phyloP scores from a whole-genome alignment of 768 basidiomycete genomes.

The Thelephora ganbajun region DNA sequence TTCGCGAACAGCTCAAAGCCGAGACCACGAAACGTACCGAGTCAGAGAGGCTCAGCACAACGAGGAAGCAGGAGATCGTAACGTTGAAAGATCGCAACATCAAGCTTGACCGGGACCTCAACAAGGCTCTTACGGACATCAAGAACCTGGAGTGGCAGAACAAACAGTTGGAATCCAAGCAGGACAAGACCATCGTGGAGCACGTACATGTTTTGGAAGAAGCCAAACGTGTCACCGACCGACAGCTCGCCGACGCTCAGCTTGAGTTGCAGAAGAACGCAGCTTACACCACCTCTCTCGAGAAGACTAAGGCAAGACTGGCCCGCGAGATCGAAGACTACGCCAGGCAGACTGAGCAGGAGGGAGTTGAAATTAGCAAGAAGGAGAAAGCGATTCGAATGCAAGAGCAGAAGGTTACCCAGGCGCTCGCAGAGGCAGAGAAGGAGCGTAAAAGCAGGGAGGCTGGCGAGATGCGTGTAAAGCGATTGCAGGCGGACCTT shows the following conservation, averaged over 20 bases:
- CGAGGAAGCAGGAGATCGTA: constrained; percentile 55
- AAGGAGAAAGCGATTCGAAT: constrained; percentile 54
- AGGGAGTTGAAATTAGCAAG: constrained; percentile 46
- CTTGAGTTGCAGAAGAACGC: constrained; percentile 61
- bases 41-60: constrained; percentile 50
- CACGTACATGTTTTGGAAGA: constrained; percentile 94
- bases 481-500: constrained; percentile 48
- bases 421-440: constrained; percentile 46
- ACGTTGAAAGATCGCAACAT: constrained; percentile 53
- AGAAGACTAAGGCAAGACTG: constrained; percentile 64
- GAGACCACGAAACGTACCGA: constrained; percentile 64
- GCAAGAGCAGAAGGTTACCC: constrained; percentile 46
- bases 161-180: constrained; percentile 70
- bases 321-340: constrained; percentile 77
- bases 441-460: constrained; percentile 55
- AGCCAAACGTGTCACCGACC: constrained; percentile 88
- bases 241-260: constrained; percentile 74
- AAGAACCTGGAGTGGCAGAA: constrained; percentile 77
- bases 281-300: constrained; percentile 71
- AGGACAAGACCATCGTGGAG: constrained; percentile 98
- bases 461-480: constrained; percentile 45
- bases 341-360: constrained; percentile 56
- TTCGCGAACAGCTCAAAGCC: constrained; percentile 57
- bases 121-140: constrained; percentile 68
- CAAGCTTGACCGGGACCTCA: constrained; percentile 69